Percentiles rank a stretch among this genome's conserved stretches.
These are phyloP conservation scores for Penicillium goetzii DNA, from an alignment of 495 filamentous ascomycete genomes.

Conservation along the genomic window DNA sequence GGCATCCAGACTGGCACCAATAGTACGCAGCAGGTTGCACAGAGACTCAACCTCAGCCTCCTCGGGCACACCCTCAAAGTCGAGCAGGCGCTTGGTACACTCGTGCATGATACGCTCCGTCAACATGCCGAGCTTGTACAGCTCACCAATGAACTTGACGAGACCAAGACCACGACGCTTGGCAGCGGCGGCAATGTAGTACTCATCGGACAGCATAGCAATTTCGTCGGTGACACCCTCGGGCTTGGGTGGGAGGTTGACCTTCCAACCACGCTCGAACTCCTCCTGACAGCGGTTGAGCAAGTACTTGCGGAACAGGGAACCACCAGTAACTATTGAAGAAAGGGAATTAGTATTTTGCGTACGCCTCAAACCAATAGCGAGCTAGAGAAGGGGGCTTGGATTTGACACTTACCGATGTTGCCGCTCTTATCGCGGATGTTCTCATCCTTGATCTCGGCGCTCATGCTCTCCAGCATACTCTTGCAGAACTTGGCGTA, in stretches of 20 bases:
- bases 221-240: conserved; percentile 75
- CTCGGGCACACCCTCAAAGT: conserved; percentile 91
- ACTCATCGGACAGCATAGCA: conserved; percentile 91
- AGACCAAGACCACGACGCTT: conserved; percentile 97
- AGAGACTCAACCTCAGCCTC: conserved; percentile 96
- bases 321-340: conserved; percentile 74
- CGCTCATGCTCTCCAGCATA: conserved; percentile 95
- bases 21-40: conserved; percentile 87
- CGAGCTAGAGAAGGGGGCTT: background rate
- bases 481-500: conserved; percentile 98
- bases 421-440: conserved; percentile 84
- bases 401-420: conserved; percentile 39
- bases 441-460: conserved; percentile 92
- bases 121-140: conserved; percentile 98
- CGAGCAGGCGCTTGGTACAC: conserved; percentile 94
- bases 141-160: conserved; percentile 98
- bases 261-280: conserved; percentile 98
- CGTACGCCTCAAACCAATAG: background rate
- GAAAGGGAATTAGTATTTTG: background rate
- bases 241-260: conserved; percentile 79
- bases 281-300: conserved; percentile 98
- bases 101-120: conserved; percentile 99
- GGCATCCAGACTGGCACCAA: conserved; percentile 80
- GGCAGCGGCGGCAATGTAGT: conserved; percentile 92
- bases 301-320: conserved; percentile 96